Base-by-base conservation (phyloP, 352 stramenopile species). In the Pythium guiyangense region DNA sequence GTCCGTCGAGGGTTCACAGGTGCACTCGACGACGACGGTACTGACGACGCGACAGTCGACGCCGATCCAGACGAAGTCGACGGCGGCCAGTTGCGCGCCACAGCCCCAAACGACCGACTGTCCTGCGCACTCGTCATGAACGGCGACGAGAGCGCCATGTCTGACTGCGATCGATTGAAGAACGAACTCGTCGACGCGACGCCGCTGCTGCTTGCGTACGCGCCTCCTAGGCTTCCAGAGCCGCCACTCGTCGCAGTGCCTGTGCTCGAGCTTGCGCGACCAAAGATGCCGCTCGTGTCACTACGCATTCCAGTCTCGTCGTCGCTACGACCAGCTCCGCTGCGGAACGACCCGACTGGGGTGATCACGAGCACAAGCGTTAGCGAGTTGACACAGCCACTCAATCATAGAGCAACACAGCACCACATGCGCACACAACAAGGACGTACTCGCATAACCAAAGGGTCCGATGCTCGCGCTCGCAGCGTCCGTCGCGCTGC, bases 1-100 rank as follows among this genome's bases (percentile, higher is more conserved):
- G 72, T 53, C 15, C 75, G 79, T 49, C 77, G 66, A 0, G 75
- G 66, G 45, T 74, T 70, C 12, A 58, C 39, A 39, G 47, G 15
- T 6, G 54, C 22, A 9, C 52, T 43, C 15, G 54, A 49, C n/a
- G 61, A 64, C 10, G 56, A 34, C 4, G 15, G 34, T 4, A 25
- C 40, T 47, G 44, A 50, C 25, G 69, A 66, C 5, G 63, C n/a
- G 3, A 12, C 42, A 6, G 42, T 15, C 42, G 39, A 18, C 42
- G 42, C 27, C 42, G 37, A 15, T 43, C 5, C 35, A 22, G 69
- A 31, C 44, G 29, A 43, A 22, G 44, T 37, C 17, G 70, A 64
- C 6, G 66, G 14, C 17, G 70, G 60, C 60, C 60, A 66, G 34
- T 57, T 57, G 34, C 29, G 48, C 6, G 43, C 46, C n/a, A 42